Base-by-base conservation (phyloP, 345 rosid species). In the Populus tremula region DNA sequence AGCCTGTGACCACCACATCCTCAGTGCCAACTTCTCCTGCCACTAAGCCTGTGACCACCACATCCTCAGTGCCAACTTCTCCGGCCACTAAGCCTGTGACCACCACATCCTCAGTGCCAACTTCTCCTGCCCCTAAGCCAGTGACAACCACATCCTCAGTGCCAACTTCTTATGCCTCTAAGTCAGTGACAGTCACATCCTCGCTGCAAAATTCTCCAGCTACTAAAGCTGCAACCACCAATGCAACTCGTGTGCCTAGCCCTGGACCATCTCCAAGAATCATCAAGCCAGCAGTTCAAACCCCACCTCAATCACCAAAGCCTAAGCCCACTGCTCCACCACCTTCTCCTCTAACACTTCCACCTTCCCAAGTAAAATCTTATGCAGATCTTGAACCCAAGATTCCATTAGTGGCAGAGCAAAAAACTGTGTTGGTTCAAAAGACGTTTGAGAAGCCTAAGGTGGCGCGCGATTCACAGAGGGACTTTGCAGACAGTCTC, bases 311-410 rank as follows among this genome's bases (percentile, higher is more conserved):
- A 68, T 82, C 92, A 29, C 87, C 93, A 13, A 81, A 82, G 67
- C 54, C 25, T 29, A 85, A 76, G 59, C 80, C 86, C 38, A 76
- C 84, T 23, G 84, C 85, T 43, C 91, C 88, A 74, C 89, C 87
- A 49, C 97, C 91, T 33, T 91, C 98, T 59, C 97, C 98, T 71
- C 79, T 91, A 53, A 38, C 72, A 76, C 89, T 92, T n/a, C 98
- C 97, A 36, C 90, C 96, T 12, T 67, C 97, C 54, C 93, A 83
- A 72, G 7, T 91, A 49, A 85, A 80, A 75, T 41, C 87, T 35
- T 82, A 82, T 47, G 69, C 78, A 1, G 87, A 87, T 49, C 54
- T 29, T 10, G 80, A 87, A 74, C 81, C 84, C 41, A 82, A 79
- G 75, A 82, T 87, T 74, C 90, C 94, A 12, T 66, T 20, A 2